Evolutionary conservation across 495 filamentous ascomycete species (phyloP), one percentile per base, ranked within the genome.

Genomic region (Echria macrotheca): DNA sequence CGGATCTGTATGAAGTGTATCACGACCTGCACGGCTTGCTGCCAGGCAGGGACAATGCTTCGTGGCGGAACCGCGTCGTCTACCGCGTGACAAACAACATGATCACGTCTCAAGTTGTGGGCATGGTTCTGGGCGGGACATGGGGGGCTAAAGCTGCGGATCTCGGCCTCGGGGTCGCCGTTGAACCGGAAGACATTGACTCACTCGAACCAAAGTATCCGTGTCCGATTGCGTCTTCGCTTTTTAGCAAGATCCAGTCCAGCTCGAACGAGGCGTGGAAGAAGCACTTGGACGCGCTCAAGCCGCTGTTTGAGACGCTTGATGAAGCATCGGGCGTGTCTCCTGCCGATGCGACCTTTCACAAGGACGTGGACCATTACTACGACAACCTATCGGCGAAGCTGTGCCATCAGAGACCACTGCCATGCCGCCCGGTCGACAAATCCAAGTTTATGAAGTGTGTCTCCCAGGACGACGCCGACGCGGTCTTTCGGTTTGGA

Each of bases 381-480:
- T 87, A 79, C 59, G 85, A 89, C 58, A 86, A 84, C 44, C 72
- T 89, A 17, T 83, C 80, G 5, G 77, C 83, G 1, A 74, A 83
- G 5, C 78, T 83, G 44, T 89, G 85, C 54, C 81, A 87, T 47
- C 57, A 53, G 24, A 80, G 82, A 50, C 75, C 80, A 0, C 69
- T 86, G 1, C 83, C 84, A 0, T 86, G 82, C 57, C 72, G 73
- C 12, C 55, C 71, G 11, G 64, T 60, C 26, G 50, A 61, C 40
- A 63, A 60, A 4, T 47, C 14, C 15, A 54, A 56, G 14, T 61
- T 58, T 23, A 67, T 4, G 5, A 67, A 65, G 10, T 87, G 84
- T 63, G 62, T 87, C 10, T 76, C 76, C 11, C 73, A 74, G 52
- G 58, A 63, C 0, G 61, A 72, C 26, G 80, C 80, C 1, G 66